Evolutionary conservation across 805 yeast species (phyloP), one percentile per base, ranked within the genome.

Genomic region (Jamesozyma spencerorum): DNA sequence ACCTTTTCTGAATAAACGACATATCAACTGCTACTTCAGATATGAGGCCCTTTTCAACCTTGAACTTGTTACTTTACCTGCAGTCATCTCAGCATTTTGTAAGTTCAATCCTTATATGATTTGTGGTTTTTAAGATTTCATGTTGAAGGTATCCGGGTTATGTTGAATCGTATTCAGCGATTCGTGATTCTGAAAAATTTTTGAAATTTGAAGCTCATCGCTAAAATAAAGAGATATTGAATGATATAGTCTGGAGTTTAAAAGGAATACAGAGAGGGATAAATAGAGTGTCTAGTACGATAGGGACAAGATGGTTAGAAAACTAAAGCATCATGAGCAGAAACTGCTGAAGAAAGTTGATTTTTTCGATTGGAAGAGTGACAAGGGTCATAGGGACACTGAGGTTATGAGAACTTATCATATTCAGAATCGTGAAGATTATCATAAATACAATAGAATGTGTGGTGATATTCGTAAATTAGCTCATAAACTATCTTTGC

Each of bases 361-460:
- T 59, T 86, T 92, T 67, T 83, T 86, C 38, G 94, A 92, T 62
- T 92, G 97, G 97, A 92, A 92, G 62, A 94, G 86, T 54, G 98
- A 92, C 60, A 80, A 82, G 41, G 86, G 90, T 24, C 98, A 92
- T 62, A 71, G 98, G 51, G 98, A 90, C 53, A 80, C 94, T n/a
- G 90, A 85, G 62, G 95, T 92, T 27, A 92, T 92, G 95, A 74
- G 94, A 52, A 81, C 85, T 40, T 92, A 88, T 63, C 96, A 90
- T 60, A 74, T 92, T 35, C 95, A 87, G 59, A 84, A 88, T 60
- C 76, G 98, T 60, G 96, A 87, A 60, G 99, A 92, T 61, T 92
- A 92, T 60, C 94, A 84, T 61, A 85, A 85, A 58, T 92, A 92
- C 64, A 92, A 92, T 68, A 81, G 78, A 54, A 75, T 92, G 38